Evolutionary conservation across 495 filamentous ascomycete species (phyloP), one percentile per base, ranked within the genome.

Genomic region (Bathelium albidoporum): DNA sequence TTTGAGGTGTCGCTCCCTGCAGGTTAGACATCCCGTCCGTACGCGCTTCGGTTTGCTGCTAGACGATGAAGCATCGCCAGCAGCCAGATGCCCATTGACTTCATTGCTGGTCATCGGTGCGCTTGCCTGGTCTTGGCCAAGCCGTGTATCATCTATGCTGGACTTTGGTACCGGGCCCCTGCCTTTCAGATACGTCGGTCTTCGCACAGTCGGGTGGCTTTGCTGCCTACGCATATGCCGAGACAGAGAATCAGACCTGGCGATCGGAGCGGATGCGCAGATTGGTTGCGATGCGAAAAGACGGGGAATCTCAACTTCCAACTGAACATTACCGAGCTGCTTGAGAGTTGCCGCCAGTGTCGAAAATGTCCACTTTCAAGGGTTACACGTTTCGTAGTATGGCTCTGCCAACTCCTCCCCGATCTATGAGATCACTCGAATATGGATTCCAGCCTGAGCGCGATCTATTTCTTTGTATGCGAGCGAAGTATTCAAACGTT

Each of bases 1-100:
- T 73, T 90, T 90, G 58, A 90, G 71, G 75, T 90, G 87, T 41
- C 76, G 68, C 60, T 77, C 71, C 52, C 76, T 63, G 59, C 76
- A 78, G 1, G 76, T 78, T 32, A 77, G 64, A 63, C 76, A 77
- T 39, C 75, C 75, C 12, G 75, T 75, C 62, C 75, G 72, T 20
- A 77, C 75, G 11, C 75, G 66, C 66, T 75, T 75, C 22, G 74
- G 64, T 65, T 72, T 74, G 65, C 49, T 71, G 49, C 49, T 55
- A 24, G 49, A 55, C 2, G 63, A 62, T 31, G 61, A 31, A 28
- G 49, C 65, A 22, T 71, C 66, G 26, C 68, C 71, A 41, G 64
- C 41, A 32, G 66, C 22, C 18, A 60, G 43, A 28, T 61, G 39
- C 20, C 59, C 24, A 24, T 49, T 60, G 18, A 53, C 62, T 29